Evolutionary conservation across 2,329 filamentous ascomycete species (phyloP), one percentile per base, ranked within the genome.

Genomic region (Penicillium hordei): DNA sequence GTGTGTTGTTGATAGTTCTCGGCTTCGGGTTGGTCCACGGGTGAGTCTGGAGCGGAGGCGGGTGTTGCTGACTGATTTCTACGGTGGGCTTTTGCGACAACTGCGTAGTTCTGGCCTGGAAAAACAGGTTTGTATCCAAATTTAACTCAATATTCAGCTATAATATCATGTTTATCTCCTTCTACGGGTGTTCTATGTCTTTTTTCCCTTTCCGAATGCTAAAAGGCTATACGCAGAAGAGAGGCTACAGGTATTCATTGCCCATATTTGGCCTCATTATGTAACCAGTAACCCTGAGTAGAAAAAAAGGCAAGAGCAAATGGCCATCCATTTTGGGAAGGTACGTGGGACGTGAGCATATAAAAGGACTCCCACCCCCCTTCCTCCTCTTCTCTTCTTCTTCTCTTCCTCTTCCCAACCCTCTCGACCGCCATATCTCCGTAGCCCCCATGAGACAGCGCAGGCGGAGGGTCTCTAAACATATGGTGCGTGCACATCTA

Each of bases 1-100:
- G 25, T 44, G 33, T 21, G 55, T 52, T 55, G 60, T 48, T 58
- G 55, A 42, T 44, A 50, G n/a, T 45, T 54, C 45, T 46, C 39
- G 50, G 50, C 29, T 39, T 21, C 29, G 12, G 21, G 21, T 52
- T 46, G 40, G 50, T 52, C 50, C 50, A 52, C 31, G 39, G 50
- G 40, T 36, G 21, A 52, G 40, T 7, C 38, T 52, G 50, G 50
- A 52, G 29, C 40, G 50, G 50, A 45, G 27, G 38, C 27, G 21
- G 46, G 27, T 25, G 21, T 8, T 44, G 50, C 21, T 52, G 50
- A 52, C 39, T 34, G 6, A 33, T 8, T 0, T 15, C 2, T 44
- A 52, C 9, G 38, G 39, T 34, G 49, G 17, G 6, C 13, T 1
- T 10, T 34, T 13, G 1, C 15, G 15, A 19, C 15, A 31, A 17